Evolutionary conservation across 2,329 filamentous ascomycete species (phyloP).

Genomic region (Orbilia brochopaga): DNA sequence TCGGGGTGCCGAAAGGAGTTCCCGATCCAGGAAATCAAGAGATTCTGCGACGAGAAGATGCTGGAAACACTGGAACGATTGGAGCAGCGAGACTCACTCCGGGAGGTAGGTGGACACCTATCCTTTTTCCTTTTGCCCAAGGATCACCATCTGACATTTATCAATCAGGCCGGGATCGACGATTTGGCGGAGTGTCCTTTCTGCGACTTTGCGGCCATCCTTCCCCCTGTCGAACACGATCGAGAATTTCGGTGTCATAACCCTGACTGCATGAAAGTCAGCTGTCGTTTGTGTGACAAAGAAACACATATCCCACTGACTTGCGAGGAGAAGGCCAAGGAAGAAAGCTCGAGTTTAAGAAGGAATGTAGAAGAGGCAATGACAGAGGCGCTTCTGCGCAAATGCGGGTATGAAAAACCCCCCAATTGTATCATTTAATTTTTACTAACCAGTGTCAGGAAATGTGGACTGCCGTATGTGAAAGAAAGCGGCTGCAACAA

Average conservation of each 20-base stretch:
- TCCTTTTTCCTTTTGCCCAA: not conserved
- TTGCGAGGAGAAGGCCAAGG: slow-evolving; percentile 70
- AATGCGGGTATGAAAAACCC: slow-evolving; percentile 66
- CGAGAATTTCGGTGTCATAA: slow-evolving; percentile 76
- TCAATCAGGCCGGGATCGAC: slow-evolving; percentile 67
- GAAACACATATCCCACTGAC: slow-evolving; percentile 74
- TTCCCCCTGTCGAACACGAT: slow-evolving; percentile 69
- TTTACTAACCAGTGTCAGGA: slow-evolving; percentile 55
- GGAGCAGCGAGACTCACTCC: slow-evolving; percentile 72
- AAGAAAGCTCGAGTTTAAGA: slow-evolving; percentile 67
- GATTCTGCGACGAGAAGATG: slow-evolving; percentile 67
- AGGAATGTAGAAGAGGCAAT: slow-evolving; percentile 82
- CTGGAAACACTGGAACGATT: slow-evolving; percentile 71
- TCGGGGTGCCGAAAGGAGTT: slow-evolving; percentile 71
- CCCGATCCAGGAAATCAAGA: slow-evolving; percentile 62
- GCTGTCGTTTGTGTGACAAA: slow-evolving; percentile 71
- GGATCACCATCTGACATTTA: not conserved
- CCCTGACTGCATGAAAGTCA: slow-evolving; percentile 66
- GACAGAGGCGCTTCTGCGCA: slow-evolving; percentile 77
- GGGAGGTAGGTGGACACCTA: slow-evolving; percentile 9
- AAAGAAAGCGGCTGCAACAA: slow-evolving; percentile 84
- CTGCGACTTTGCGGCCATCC: slow-evolving; percentile 79
- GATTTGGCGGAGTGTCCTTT: slow-evolving; percentile 79
- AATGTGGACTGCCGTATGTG: slow-evolving; percentile 75
- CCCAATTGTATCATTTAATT: slow-evolving; percentile 10